Conservation (phyloP, 768 basidiomycete genomes). For the Tremella fuciformis region DNA sequence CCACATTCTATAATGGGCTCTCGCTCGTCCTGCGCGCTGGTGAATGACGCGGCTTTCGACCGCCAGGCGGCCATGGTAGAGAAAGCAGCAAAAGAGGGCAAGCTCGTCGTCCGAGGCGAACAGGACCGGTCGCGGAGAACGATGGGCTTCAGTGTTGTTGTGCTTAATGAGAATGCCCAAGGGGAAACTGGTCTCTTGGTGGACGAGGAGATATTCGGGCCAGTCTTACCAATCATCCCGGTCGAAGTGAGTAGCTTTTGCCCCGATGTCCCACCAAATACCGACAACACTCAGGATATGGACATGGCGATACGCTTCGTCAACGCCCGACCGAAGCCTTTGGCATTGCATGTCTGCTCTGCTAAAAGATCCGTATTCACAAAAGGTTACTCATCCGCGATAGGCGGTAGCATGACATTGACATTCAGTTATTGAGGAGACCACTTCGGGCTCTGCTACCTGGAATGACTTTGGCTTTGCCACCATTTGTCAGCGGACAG, state of each 20-base stretch:
- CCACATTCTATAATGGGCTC: constrained; percentile 31
- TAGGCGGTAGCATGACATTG: background rate
- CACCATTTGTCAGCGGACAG: constrained; percentile 32
- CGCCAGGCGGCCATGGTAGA: constrained; percentile 36
- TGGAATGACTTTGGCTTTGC: constrained; percentile 49
- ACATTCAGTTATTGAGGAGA: constrained; percentile 41
- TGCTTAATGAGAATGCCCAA: constrained; percentile 24
- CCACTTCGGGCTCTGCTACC: constrained; percentile 43
- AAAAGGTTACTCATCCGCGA: constrained; percentile 35
- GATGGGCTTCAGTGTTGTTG: constrained; percentile 48
- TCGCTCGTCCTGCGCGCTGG: constrained; percentile 15
- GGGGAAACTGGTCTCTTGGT: constrained; percentile 32
- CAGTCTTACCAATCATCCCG: constrained; percentile 47
- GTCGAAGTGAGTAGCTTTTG: constrained; percentile 38
- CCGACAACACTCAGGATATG: constrained; percentile 31
- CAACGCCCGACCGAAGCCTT: constrained; percentile 43
- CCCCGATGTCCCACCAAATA: background rate
- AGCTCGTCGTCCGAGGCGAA: constrained; percentile 43
- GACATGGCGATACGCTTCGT: constrained; percentile 47
- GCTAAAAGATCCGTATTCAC: constrained; percentile 30
- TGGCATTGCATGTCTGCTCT: constrained; percentile 50
- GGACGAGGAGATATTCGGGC: constrained; percentile 52
- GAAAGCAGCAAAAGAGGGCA: constrained; percentile 39
- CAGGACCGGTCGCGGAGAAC: constrained; percentile 27
- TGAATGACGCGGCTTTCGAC: constrained; percentile 26